phyloP scores from a whole-genome alignment of 306 rosid species.

The Corylus avellana region DNA sequence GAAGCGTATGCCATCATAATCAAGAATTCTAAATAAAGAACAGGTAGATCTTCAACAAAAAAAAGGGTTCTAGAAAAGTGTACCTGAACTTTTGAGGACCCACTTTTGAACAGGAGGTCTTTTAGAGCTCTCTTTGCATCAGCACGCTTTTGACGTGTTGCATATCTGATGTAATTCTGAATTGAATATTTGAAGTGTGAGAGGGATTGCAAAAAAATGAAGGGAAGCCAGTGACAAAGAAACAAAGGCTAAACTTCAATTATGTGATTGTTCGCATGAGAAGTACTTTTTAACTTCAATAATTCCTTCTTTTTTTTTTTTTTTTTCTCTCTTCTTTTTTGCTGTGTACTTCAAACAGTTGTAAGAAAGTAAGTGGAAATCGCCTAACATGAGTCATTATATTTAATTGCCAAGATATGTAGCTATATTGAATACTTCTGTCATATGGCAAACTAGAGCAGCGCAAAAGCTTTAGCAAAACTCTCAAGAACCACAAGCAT shows the following conservation, averaged over 20 bases:
- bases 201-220: background rate
- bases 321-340: background rate
- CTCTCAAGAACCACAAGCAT: no score
- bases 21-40: constrained; percentile 11
- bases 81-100: constrained; percentile 58
- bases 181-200: constrained; percentile 34
- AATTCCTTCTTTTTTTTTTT: background rate
- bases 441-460: no score
- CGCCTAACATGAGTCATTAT: no score
- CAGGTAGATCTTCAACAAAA: constrained; percentile 11
- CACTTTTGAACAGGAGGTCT: constrained; percentile 64
- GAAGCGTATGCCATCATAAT: constrained; percentile 1
- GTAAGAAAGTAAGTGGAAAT: background rate
- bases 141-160: constrained; percentile 75
- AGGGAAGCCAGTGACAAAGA: no score
- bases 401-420: no score
- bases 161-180: constrained; percentile 64
- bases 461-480: no score
- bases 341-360: background rate
- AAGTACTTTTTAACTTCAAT: background rate
- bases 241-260: background rate
- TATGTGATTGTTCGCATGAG: background rate
- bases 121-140: constrained; percentile 89
- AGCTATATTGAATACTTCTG: no score
- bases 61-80: constrained; percentile 15